Conservation (phyloP, 2,329 filamentous ascomycete species). For the Xylaria sp. region DNA sequence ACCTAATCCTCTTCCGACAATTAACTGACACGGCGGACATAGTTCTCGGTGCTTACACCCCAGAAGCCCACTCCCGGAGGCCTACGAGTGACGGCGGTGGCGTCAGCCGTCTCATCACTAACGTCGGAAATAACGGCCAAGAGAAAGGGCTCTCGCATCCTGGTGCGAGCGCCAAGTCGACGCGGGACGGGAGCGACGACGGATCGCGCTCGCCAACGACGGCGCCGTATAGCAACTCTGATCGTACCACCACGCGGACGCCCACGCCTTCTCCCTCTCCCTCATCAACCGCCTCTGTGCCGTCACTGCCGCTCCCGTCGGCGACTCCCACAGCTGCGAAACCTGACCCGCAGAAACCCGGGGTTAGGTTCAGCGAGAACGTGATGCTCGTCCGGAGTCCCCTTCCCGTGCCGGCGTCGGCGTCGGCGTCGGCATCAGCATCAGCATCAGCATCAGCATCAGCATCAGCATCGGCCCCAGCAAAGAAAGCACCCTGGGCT, state of each 20-base stretch:
- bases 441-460: too few relatives aligned
- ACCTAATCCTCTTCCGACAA: background rate
- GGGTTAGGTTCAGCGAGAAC: slow-evolving; percentile 29
- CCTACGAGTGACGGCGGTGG: slow-evolving; percentile 6
- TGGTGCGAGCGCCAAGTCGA: background rate
- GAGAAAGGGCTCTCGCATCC: slow-evolving; percentile 10
- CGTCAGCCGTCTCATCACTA: background rate
- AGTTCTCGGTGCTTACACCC: slow-evolving; percentile 20
- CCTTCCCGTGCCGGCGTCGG: slow-evolving; percentile 6
- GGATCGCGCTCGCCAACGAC: slow-evolving; percentile 9
- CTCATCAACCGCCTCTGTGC: slow-evolving; percentile 4
- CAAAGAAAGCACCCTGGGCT: slow-evolving; percentile 19
- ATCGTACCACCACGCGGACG: background rate
- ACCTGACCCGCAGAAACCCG: background rate
- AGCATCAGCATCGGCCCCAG: background rate
- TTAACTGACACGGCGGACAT: slow-evolving; percentile 11
- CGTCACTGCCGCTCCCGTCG: background rate
- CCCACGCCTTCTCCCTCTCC: slow-evolving; percentile 16
- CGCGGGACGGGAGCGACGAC: slow-evolving; percentile 13
- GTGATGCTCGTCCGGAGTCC: slow-evolving; percentile 22
- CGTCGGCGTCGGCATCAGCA: too few relatives aligned
- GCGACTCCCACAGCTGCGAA: background rate
- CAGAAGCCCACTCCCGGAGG: slow-evolving; percentile 5
- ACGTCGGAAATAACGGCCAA: background rate
- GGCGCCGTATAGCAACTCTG: slow-evolving; percentile 6